Conservation (phyloP, 1,284 basidiomycete genomes). For the Sparassis latifolia region DNA sequence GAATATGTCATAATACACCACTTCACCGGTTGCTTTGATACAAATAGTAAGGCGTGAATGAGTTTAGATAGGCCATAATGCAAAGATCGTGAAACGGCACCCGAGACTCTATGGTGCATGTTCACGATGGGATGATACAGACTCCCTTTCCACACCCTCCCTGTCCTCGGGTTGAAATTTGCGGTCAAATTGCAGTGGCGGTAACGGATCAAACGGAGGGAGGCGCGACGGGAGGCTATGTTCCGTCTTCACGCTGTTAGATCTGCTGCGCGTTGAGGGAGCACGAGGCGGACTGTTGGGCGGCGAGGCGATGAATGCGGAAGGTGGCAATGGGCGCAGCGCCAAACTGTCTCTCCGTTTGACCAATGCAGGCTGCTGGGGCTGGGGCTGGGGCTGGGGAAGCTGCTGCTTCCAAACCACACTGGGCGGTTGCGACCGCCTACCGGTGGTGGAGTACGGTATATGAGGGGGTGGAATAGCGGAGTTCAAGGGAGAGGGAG, state of each 20-base stretch:
- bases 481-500: not conserved
- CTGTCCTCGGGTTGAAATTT: not conserved
- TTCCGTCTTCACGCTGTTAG: slow-evolving; percentile 17
- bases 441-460: not conserved
- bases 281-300: slow-evolving; percentile 4
- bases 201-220: slow-evolving; percentile 16
- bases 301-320: not conserved
- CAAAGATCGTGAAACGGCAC: not conserved
- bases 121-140: not conserved
- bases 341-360: not conserved
- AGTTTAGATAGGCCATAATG: not conserved
- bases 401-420: not conserved
- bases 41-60: not conserved
- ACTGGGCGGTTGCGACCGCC: not conserved
- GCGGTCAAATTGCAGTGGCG: slow-evolving; percentile 12
- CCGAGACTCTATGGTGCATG: not conserved
- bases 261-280: slow-evolving; percentile 11
- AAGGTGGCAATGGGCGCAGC: not conserved
- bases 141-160: not conserved
- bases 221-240: slow-evolving; percentile 14
- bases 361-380: not conserved
- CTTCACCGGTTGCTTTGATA: not conserved
- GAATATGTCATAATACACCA: too few relatives aligned
- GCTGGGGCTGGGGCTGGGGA: not conserved
- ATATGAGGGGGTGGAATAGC: not conserved